Evolutionary conservation across 1,284 basidiomycete species (phyloP).

Genomic region (Ceratobasidium sp.): DNA sequence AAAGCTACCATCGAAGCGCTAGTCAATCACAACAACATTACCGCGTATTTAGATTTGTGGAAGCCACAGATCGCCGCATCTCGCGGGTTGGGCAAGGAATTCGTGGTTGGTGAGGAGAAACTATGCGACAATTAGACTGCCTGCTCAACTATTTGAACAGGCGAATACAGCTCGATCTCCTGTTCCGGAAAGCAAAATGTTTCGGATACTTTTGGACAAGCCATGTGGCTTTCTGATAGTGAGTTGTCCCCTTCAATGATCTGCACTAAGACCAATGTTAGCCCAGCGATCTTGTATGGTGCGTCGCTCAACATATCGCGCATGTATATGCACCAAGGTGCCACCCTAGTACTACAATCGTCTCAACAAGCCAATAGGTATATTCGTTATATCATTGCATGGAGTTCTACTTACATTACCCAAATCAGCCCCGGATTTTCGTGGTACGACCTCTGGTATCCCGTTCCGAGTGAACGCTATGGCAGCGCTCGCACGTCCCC

Average conservation of each 20-base stretch:
- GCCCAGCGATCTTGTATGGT: conserved; percentile 50
- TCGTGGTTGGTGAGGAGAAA: conserved; percentile 48
- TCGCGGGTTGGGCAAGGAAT: conserved; percentile 47
- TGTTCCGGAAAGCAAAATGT: conserved; percentile 54
- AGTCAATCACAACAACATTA: conserved; percentile 52
- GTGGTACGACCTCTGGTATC: conserved; percentile 54
- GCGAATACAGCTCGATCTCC: conserved; percentile 51
- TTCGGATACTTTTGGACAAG: conserved; percentile 52
- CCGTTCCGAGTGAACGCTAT: conserved; percentile 49
- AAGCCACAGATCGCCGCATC: conserved; percentile 52
- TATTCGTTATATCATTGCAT: conserved; percentile 41
- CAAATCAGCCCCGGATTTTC: conserved; percentile 28
- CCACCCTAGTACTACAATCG: conserved; percentile 52
- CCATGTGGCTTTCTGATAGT: conserved; percentile 52
- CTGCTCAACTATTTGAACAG: background rate
- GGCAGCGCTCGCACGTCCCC: conserved; percentile 50
- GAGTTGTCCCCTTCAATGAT: conserved; percentile 28
- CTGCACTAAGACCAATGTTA: background rate
- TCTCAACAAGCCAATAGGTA: conserved; percentile 49
- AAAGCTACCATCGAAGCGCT: conserved; percentile 50
- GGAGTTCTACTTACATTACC: background rate
- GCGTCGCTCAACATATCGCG: conserved; percentile 50
- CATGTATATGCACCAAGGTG: conserved; percentile 53
- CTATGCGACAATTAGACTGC: background rate
- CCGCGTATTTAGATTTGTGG: conserved; percentile 52